phyloP scores from a whole-genome alignment of 2,329 filamentous ascomycete genomes.

The Venturiaceae sp. region DNA sequence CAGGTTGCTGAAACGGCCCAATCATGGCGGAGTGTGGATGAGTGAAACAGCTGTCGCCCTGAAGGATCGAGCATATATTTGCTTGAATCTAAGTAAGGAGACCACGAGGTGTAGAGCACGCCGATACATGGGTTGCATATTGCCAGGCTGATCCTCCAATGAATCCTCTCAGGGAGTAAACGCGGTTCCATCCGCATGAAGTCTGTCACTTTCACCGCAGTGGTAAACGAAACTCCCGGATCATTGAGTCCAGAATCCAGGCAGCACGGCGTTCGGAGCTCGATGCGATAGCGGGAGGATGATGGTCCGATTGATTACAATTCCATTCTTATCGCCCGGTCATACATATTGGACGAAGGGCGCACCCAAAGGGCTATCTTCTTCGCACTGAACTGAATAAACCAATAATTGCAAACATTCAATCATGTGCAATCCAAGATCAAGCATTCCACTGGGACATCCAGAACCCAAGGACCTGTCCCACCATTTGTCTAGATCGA shows the following conservation, averaged over 20 bases:
- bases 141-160: too few relatives aligned
- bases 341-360: background rate
- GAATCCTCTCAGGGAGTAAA: too few relatives aligned
- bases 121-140: background rate
- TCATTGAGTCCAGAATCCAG: background rate
- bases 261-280: background rate
- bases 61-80: background rate
- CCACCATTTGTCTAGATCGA: constrained; percentile 66
- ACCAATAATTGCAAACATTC: background rate
- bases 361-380: background rate
- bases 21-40: background rate
- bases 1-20: background rate
- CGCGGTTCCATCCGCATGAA: too few relatives aligned
- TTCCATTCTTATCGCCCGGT: background rate
- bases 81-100: background rate
- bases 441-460: background rate
- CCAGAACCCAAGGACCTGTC: constrained; percentile 56
- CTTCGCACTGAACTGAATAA: background rate
- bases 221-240: background rate
- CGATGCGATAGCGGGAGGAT: background rate
- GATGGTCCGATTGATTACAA: background rate
- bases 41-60: background rate
- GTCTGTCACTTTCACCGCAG: background rate
- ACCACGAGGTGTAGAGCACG: too few relatives aligned
- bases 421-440: background rate